Percentiles rank a stretch among this genome's conserved stretches.
These are phyloP conservation scores for Nicotiana tomentosiformis DNA, from an alignment of 257 asterid species.

Conservation along the genomic window DNA sequence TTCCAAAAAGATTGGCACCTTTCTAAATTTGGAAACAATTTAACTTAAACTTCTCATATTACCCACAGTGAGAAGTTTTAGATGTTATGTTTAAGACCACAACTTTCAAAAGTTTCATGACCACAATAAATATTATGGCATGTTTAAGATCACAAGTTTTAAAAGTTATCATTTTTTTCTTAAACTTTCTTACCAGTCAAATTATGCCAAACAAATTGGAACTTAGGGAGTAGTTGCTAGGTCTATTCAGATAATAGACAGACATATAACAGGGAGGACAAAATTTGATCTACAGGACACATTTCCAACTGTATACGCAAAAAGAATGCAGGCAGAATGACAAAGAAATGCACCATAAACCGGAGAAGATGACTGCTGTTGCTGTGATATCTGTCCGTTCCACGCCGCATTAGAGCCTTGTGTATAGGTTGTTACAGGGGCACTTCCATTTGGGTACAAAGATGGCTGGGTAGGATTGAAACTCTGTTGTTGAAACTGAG, in stretches of 20 bases:
- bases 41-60: too few relatives aligned
- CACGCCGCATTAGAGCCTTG: conserved; percentile 56
- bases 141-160: too few relatives aligned
- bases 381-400: conserved; percentile 59
- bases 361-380: conserved; percentile 72
- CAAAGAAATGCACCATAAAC: conserved; percentile 48
- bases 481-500: conserved; percentile 54
- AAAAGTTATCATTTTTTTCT: too few relatives aligned
- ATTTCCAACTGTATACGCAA: not conserved
- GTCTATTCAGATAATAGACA: not conserved
- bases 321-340: not conserved
- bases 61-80: too few relatives aligned
- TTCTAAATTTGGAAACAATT: too few relatives aligned
- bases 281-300: not conserved
- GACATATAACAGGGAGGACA: not conserved
- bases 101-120: too few relatives aligned
- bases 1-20: too few relatives aligned
- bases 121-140: too few relatives aligned
- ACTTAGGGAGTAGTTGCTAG: not conserved
- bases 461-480: conserved; percentile 39
- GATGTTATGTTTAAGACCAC: too few relatives aligned
- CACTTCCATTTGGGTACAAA: conserved; percentile 51
- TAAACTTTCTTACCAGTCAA: too few relatives aligned
- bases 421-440: conserved; percentile 36
- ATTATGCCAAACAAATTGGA: too few relatives aligned